Percentiles rank a stretch among this genome's conserved stretches.
Conservation (phyloP, 805 yeast species). For the Metschnikowia kunwiensis region DNA sequence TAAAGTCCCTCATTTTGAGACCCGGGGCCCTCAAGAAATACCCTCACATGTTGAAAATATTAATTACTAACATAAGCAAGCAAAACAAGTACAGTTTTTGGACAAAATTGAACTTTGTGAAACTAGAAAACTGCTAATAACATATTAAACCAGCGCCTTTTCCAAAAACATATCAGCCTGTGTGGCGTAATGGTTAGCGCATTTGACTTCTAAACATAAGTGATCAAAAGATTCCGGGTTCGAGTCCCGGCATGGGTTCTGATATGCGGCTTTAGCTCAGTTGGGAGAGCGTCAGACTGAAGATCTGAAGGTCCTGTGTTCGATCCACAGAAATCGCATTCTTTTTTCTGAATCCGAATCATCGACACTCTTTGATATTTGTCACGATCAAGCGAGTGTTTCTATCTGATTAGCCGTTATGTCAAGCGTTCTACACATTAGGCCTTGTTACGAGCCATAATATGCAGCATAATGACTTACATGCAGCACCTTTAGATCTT, state of each 20-base stretch:
- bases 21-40: too few relatives aligned
- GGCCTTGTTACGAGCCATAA: background rate
- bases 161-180: slow-evolving; percentile 9
- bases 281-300: slow-evolving; percentile 34
- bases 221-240: slow-evolving; percentile 17
- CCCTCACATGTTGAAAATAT: too few relatives aligned
- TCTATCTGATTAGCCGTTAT: background rate
- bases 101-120: background rate
- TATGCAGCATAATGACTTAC: background rate
- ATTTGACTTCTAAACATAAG: slow-evolving; percentile 15
- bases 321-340: slow-evolving; percentile 22
- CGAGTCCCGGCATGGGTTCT: slow-evolving; percentile 12
- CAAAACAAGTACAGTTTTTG: background rate
- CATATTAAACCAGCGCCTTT: background rate
- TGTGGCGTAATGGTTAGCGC: slow-evolving; percentile 21
- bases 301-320: slow-evolving; percentile 26
- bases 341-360: slow-evolving; percentile 11
- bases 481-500: background rate
- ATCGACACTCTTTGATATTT: slow-evolving; percentile 2
- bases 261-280: slow-evolving; percentile 30
- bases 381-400: background rate
- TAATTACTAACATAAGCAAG: too few relatives aligned
- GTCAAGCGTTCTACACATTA: background rate
- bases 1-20: too few relatives aligned
- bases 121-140: background rate